Evolutionary conservation across 1,284 basidiomycete genomes (phyloP).

Genomic region (Porogramme epimiltina): DNA sequence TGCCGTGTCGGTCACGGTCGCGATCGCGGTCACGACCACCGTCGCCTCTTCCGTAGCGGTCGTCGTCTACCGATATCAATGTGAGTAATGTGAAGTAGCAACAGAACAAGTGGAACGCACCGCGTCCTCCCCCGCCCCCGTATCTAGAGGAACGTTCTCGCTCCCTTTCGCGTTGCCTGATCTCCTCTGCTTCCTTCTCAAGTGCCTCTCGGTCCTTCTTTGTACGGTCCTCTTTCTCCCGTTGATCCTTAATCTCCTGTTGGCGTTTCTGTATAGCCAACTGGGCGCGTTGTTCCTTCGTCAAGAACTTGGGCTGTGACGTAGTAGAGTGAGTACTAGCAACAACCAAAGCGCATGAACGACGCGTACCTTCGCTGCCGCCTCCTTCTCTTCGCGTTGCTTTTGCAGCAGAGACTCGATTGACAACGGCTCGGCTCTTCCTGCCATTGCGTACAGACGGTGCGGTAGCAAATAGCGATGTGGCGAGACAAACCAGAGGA

Average conservation of each 20-base stretch:
- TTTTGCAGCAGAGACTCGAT: conserved; percentile 86
- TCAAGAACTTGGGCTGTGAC: conserved; percentile 82
- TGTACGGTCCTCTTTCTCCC: conserved; percentile 58
- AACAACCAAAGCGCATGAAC: not conserved
- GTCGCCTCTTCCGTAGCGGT: conserved; percentile 47
- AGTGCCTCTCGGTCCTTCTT: conserved; percentile 64
- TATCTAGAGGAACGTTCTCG: conserved; percentile 39
- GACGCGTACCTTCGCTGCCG: conserved; percentile 75
- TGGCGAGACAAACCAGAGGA: no score
- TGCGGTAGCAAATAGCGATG: no score
- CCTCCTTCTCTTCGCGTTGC: conserved; percentile 87
- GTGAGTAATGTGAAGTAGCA: conserved; percentile 10
- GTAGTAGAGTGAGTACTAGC: not conserved
- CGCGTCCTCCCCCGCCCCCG: conserved; percentile 38
- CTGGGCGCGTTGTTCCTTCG: conserved; percentile 86
- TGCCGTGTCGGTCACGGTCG: conserved; percentile 32
- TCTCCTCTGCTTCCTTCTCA: conserved; percentile 74
- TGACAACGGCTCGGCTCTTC: conserved; percentile 64
- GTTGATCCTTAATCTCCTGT: conserved; percentile 74
- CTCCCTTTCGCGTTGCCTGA: conserved; percentile 50
- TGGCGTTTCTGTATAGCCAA: conserved; percentile 86
- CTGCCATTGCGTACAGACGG: conserved; percentile 33
- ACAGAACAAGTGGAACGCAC: conserved; percentile 44
- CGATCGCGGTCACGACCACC: conserved; percentile 40
- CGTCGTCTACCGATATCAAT: conserved; percentile 52